Evolutionary conservation across 2,329 filamentous ascomycete species (phyloP).

Genomic region (Cordyceps fumosorosea): DNA sequence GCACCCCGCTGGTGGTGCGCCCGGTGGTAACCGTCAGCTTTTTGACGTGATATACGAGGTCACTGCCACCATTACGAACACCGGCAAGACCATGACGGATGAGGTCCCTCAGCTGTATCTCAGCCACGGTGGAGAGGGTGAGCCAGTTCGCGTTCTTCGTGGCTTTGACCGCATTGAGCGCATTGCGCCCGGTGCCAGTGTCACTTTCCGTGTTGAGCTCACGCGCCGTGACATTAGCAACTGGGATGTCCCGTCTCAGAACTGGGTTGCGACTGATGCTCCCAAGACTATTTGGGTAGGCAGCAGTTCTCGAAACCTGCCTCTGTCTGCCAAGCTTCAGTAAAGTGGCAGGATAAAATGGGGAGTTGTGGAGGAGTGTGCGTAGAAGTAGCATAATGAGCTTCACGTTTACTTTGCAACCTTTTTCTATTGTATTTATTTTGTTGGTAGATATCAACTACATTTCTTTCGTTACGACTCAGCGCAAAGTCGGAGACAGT

Average conservation of each 20-base stretch:
- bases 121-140: slow-evolving; percentile 68
- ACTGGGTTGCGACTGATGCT: slow-evolving; percentile 63
- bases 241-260: slow-evolving; percentile 74
- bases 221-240: slow-evolving; percentile 79
- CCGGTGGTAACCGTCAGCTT: slow-evolving; percentile 58
- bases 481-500: no score
- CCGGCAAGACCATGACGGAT: slow-evolving; percentile 56
- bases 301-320: slow-evolving; percentile 48
- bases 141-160: slow-evolving; percentile 62
- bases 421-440: slow-evolving; percentile 10
- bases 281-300: slow-evolving; percentile 51
- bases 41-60: slow-evolving; percentile 66
- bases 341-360: neutral
- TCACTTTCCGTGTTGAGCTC: slow-evolving; percentile 60
- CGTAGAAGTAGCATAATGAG: slow-evolving; percentile 4
- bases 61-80: slow-evolving; percentile 65
- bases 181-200: slow-evolving; percentile 62
- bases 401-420: slow-evolving; percentile 4
- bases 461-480: neutral
- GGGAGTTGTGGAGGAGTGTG: neutral
- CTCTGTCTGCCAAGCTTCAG: slow-evolving; percentile 31
- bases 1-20: slow-evolving; percentile 42
- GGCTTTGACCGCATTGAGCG: slow-evolving; percentile 69
- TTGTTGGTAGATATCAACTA: neutral
- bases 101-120: slow-evolving; percentile 76